A percentile compares a stretch with the other conserved stretches of the same genome.
These are phyloP conservation scores for Paecilomyces sp. DNA, from an alignment of 2,329 filamentous ascomycete genomes.

Conservation along the genomic window DNA sequence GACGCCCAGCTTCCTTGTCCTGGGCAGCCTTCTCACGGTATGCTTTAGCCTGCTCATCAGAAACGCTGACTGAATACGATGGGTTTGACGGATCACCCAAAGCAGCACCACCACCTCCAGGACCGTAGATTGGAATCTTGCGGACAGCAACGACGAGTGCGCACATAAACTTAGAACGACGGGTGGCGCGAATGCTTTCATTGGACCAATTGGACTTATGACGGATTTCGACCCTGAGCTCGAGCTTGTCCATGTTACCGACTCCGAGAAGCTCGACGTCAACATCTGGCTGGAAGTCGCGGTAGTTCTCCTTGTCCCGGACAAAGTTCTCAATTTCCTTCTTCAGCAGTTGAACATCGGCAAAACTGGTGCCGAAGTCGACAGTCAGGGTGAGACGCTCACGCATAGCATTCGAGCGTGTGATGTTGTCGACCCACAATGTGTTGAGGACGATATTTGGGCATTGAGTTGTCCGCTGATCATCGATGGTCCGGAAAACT, in stretches of 20 bases:
- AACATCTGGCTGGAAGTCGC: conserved; percentile 85
- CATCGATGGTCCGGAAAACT: conserved; percentile 77
- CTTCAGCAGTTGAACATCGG: conserved; percentile 80
- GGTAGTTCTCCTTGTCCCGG: conserved; percentile 70
- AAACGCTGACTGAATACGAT: conserved; percentile 69
- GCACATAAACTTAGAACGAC: conserved; percentile 95
- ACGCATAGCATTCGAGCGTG: conserved; percentile 84
- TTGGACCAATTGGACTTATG: conserved; percentile 94
- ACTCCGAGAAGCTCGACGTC: conserved; percentile 71
- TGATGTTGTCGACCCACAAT: conserved; percentile 92
- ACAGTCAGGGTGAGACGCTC: conserved; percentile 75
- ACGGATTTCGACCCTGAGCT: conserved; percentile 73
- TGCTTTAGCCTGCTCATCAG: conserved; percentile 58
- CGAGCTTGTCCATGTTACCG: conserved; percentile 79
- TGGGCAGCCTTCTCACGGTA: conserved; percentile 55
- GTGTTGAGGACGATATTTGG: conserved; percentile 90
- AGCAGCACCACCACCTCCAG: conserved; percentile 62
- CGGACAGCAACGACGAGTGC: conserved; percentile 78
- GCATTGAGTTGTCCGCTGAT: conserved; percentile 71
- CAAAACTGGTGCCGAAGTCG: conserved; percentile 78
- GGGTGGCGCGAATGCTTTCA: conserved; percentile 69
- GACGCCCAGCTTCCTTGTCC: conserved; percentile 57
- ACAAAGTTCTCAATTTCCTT: conserved; percentile 82
- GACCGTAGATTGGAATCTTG: conserved; percentile 77
- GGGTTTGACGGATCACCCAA: conserved; percentile 63